These are phyloP conservation scores for Trametes cingulata DNA, from an alignment of 768 basidiomycete genomes.

Conservation along the genomic window DNA sequence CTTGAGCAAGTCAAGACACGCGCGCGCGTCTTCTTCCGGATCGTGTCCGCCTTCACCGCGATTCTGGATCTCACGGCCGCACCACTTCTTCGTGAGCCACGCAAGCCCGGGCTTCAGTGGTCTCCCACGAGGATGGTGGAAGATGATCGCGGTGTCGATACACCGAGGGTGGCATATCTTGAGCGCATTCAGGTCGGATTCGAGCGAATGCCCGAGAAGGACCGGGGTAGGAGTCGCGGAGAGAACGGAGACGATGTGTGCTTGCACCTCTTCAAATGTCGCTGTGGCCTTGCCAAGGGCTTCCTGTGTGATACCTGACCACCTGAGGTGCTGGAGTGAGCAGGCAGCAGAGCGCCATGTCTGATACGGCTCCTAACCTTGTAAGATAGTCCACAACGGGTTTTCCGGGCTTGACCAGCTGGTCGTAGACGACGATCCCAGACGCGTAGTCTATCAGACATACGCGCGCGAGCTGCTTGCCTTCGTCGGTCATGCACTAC, in stretches of 20 bases:
- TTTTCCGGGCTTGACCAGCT: slow-evolving; percentile 84
- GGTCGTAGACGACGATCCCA: slow-evolving; percentile 78
- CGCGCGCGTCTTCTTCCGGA: slow-evolving; percentile 91
- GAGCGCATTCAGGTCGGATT: slow-evolving; percentile 89
- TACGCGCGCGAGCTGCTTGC: slow-evolving; percentile 85
- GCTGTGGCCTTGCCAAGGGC: slow-evolving; percentile 70
- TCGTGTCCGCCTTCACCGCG: slow-evolving; percentile 87
- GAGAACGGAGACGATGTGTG: slow-evolving; percentile 62
- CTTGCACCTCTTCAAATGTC: slow-evolving; percentile 78
- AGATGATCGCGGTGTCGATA: slow-evolving; percentile 89
- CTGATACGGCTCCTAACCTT: slow-evolving; percentile 50
- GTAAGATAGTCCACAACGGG: slow-evolving; percentile 93
- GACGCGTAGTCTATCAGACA: slow-evolving; percentile 79
- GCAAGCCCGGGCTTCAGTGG: slow-evolving; percentile 94
- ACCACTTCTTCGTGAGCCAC: slow-evolving; percentile 97
- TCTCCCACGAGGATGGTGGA: slow-evolving; percentile 90
- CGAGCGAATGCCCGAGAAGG: slow-evolving; percentile 92
- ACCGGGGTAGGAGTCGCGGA: slow-evolving; percentile 64
- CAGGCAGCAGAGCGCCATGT: background rate
- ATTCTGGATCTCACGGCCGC: slow-evolving; percentile 84
- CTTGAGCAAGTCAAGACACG: slow-evolving; percentile 81
- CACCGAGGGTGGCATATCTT: slow-evolving; percentile 84
- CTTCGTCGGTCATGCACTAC: slow-evolving; percentile 87
- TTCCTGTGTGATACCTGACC: slow-evolving; percentile 90
- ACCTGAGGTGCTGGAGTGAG: slow-evolving; percentile 45